Conservation (phyloP, 192 early-diverging fungal species). For the Spizellomyces sp. region DNA sequence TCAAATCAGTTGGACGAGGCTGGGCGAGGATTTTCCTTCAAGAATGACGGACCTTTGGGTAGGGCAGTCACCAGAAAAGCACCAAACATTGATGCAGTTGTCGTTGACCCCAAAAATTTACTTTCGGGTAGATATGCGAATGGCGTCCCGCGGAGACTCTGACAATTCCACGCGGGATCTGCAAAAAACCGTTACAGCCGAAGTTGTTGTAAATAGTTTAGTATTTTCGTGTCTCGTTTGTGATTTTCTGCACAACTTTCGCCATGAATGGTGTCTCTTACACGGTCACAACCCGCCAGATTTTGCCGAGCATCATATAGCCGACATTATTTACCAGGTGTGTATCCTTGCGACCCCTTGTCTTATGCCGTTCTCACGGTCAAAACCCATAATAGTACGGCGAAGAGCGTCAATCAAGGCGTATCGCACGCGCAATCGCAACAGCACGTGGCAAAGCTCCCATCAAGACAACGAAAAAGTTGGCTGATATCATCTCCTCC, state of each 20-base stretch:
- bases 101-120: too few relatives aligned
- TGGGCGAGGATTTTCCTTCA: constrained; percentile 71
- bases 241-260: background rate
- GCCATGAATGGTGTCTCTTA: background rate
- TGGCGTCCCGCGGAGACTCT: constrained; percentile 50
- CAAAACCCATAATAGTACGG: constrained; percentile 44
- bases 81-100: background rate
- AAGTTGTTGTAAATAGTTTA: constrained; percentile 62
- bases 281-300: constrained; percentile 9
- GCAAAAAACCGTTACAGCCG: constrained; percentile 55
- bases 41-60: constrained; percentile 65
- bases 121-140: constrained; percentile 66
- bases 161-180: constrained; percentile 26
- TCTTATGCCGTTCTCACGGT: background rate
- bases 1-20: constrained; percentile 67
- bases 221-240: background rate
- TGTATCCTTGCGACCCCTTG: background rate
- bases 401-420: constrained; percentile 62
- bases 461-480: constrained; percentile 58
- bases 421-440: constrained; percentile 67
- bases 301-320: constrained; percentile 59
- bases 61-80: too few relatives aligned
- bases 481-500: constrained; percentile 57
- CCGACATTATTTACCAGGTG: constrained; percentile 57
- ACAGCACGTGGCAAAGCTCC: constrained; percentile 46